phyloP scores from a whole-genome alignment of 352 stramenopile species.

The Phytophthora foliorum region DNA sequence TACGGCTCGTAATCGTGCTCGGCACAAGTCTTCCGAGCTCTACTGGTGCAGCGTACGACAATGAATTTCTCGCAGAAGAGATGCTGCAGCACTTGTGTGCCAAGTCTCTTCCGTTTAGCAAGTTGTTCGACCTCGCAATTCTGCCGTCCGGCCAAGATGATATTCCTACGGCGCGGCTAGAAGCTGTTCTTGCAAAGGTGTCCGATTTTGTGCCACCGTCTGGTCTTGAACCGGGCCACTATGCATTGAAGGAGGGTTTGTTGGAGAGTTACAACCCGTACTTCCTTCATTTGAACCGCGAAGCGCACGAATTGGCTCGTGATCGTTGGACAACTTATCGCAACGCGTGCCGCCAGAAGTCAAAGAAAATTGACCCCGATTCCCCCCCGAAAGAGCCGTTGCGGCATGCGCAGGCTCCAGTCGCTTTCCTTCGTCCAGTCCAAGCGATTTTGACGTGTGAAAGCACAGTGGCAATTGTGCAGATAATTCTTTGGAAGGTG shows the following conservation, averaged over 20 bases:
- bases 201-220: conserved; percentile 78
- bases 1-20: conserved; percentile 82
- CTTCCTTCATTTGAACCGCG: conserved; percentile 86
- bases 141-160: conserved; percentile 88
- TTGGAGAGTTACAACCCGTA: conserved; percentile 90
- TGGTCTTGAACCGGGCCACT: conserved; percentile 81
- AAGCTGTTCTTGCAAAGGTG: conserved; percentile 71
- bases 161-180: conserved; percentile 70
- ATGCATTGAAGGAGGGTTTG: conserved; percentile 78
- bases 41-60: conserved; percentile 67
- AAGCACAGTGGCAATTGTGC: conserved; percentile 69
- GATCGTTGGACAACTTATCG: conserved; percentile 86
- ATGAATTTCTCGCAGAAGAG: conserved; percentile 83
- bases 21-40: conserved; percentile 78
- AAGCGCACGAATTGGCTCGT: conserved; percentile 83
- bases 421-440: conserved; percentile 65
- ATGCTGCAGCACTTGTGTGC: conserved; percentile 89
- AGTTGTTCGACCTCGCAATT: conserved; percentile 83
- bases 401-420: conserved; percentile 43
- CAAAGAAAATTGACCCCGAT: conserved; percentile 22
- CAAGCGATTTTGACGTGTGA: conserved; percentile 76
- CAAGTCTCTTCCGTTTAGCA: conserved; percentile 85
- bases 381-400: conserved; percentile 50
- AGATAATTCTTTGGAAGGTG: conserved; percentile 76
- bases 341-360: conserved; percentile 55